A percentile compares a stretch with the other conserved stretches of the same genome.
Conservation (phyloP, 2,329 filamentous ascomycete genomes). For the Seiridium cupressi region DNA sequence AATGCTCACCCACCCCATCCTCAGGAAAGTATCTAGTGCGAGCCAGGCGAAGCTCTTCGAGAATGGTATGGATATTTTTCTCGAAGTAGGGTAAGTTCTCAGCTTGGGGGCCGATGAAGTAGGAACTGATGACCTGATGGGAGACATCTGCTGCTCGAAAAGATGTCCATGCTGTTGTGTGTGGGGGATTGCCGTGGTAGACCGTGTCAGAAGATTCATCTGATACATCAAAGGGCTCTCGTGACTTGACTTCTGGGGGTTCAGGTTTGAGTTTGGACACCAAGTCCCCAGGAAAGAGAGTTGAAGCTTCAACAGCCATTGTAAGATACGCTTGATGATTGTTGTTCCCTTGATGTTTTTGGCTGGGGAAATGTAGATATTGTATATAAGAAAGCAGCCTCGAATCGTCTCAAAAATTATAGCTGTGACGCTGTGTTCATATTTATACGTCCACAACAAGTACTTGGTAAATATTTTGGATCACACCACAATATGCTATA, state of each 20-base stretch:
- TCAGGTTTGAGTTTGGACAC: neutral
- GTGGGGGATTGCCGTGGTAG: neutral
- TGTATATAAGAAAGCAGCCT: neutral
- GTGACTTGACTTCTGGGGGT: neutral
- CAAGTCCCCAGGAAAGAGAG: neutral
- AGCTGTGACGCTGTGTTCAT: neutral
- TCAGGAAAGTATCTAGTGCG: slow-evolving; percentile 32
- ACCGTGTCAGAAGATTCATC: neutral
- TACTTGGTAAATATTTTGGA: neutral
- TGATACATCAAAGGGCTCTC: neutral
- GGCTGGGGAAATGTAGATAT: too few relatives aligned
- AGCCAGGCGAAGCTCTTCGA: slow-evolving; percentile 32
- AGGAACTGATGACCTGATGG: slow-evolving; percentile 33
- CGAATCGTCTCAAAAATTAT: neutral
- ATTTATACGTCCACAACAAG: neutral
- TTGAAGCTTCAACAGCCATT: neutral
- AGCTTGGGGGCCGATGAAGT: slow-evolving; percentile 41
- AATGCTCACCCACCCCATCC: slow-evolving; percentile 28
- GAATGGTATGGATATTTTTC: slow-evolving; percentile 35
- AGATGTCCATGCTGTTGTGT: neutral
- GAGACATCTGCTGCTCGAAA: slow-evolving; percentile 18
- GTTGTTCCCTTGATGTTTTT: too few relatives aligned
- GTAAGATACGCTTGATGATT: neutral
- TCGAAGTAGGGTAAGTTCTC: slow-evolving; percentile 39
- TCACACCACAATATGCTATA: neutral